phyloP scores from a whole-genome alignment of 495 filamentous ascomycete genomes.

The Penicillium cataractarum region DNA sequence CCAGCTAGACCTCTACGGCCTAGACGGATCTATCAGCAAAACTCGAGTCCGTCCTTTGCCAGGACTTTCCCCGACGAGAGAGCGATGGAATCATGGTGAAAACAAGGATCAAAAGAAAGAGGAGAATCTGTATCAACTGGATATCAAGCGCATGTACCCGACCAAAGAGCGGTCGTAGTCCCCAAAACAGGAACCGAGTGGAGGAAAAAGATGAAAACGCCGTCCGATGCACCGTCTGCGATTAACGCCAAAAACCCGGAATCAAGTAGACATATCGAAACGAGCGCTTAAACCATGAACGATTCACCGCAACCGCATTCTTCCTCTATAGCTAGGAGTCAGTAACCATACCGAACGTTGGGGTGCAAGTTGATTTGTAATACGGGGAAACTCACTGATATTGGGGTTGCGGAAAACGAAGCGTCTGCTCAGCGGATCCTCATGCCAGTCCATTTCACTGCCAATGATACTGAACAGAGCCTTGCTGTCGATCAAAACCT shows the following conservation, averaged over 20 bases:
- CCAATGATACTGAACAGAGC: conserved; percentile 97
- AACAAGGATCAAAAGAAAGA: conserved; percentile 15
- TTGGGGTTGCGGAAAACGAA: conserved; percentile 98
- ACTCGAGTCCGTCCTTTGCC: not conserved
- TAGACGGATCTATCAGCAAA: conserved; percentile 17
- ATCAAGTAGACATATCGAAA: conserved; percentile 21
- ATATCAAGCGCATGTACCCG: conserved; percentile 42
- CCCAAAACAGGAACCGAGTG: not conserved
- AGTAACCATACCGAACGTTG: conserved; percentile 26
- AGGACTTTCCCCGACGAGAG: not conserved
- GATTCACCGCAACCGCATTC: conserved; percentile 97
- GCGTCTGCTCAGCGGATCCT: conserved; percentile 85
- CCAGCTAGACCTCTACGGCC: conserved; percentile 4
- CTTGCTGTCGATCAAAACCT: conserved; percentile 94
- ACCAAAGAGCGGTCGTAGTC: conserved; percentile 24
- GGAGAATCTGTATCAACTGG: conserved; percentile 32
- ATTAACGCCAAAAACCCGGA: conserved; percentile 28
- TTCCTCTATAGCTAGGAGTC: conserved; percentile 68
- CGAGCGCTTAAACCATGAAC: conserved; percentile 72
- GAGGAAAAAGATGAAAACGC: conserved; percentile 34
- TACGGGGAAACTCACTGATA: conserved; percentile 73
- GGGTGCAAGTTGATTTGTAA: not conserved
- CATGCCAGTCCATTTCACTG: conserved; percentile 98
- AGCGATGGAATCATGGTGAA: not conserved
- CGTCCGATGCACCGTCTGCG: conserved; percentile 45